These are phyloP conservation scores for Aspergillus oerlinghausenensis DNA, from an alignment of 2,329 filamentous ascomycete genomes.

Conservation along the genomic window DNA sequence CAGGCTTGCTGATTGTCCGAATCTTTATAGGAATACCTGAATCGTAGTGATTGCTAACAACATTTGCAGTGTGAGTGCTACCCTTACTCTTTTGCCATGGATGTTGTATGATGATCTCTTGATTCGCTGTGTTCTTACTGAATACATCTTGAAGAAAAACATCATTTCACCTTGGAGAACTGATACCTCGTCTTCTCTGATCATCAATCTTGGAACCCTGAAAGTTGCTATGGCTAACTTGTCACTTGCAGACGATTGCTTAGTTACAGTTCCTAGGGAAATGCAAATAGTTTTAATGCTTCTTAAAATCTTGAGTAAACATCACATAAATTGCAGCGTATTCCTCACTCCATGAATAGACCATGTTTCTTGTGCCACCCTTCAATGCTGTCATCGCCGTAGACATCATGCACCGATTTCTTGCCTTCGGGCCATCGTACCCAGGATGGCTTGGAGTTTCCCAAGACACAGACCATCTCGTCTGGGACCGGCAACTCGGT, in stretches of 20 bases:
- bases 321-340: background rate
- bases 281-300: background rate
- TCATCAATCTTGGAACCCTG: conserved; percentile 3
- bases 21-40: conserved; percentile 15
- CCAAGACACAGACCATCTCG: conserved; percentile 46
- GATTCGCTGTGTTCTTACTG: conserved; percentile 63
- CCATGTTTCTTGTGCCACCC: conserved; percentile 44
- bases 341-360: conserved; percentile 28
- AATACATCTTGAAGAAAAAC: conserved; percentile 54
- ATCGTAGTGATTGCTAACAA: conserved; percentile 1
- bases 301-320: conserved; percentile 1
- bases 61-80: conserved; percentile 20
- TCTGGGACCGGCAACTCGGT: conserved; percentile 42
- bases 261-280: background rate
- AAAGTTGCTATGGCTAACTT: conserved; percentile 6
- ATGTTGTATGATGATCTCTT: conserved; percentile 53
- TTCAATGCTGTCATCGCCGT: conserved; percentile 39
- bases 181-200: conserved; percentile 37
- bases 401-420: conserved; percentile 40
- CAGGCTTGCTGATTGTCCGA: conserved; percentile 24
- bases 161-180: conserved; percentile 62
- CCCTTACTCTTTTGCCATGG: conserved; percentile 1
- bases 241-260: background rate
- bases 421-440: conserved; percentile 46
- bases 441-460: conserved; percentile 43